Percentiles rank a stretch among this genome's conserved stretches.
These are phyloP conservation scores for Malus hybrid DNA, from an alignment of 331 rosid genomes.

Conservation along the genomic window DNA sequence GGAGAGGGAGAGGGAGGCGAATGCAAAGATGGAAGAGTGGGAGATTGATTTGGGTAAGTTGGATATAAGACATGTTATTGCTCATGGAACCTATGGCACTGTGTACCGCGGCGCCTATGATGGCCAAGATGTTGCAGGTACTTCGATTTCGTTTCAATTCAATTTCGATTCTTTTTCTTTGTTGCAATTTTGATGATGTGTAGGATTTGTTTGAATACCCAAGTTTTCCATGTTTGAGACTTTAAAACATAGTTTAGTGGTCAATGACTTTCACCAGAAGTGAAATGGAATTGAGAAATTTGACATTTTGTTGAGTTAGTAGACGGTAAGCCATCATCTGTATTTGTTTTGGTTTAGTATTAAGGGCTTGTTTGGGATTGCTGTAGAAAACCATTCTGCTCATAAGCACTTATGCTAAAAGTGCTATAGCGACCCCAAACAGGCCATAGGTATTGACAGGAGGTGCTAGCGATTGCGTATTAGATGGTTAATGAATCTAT, in stretches of 20 bases:
- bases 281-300: neutral
- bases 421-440: neutral
- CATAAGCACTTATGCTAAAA: neutral
- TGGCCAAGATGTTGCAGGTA: slow-evolving; percentile 56
- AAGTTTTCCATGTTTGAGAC: neutral
- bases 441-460: neutral
- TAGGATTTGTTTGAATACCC: neutral
- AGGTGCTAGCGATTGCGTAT: neutral
- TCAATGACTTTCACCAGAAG: neutral
- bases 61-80: slow-evolving; percentile 34
- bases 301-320: neutral
- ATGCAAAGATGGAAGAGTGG: slow-evolving; percentile 39
- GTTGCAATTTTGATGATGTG: neutral
- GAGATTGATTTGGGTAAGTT: slow-evolving; percentile 43
- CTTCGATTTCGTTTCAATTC: neutral
- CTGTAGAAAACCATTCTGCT: too few relatives aligned
- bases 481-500: neutral
- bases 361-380: neutral
- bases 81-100: slow-evolving; percentile 45
- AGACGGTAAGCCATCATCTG: neutral
- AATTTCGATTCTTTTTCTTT: neutral
- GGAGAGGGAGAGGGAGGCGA: slow-evolving; percentile 27
- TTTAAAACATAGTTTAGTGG: neutral
- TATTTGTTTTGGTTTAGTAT: neutral
- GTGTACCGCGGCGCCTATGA: slow-evolving; percentile 47